Evolutionary conservation across 179 eudicot species (phyloP).

Genomic region (Heliamphora pulchella): DNA sequence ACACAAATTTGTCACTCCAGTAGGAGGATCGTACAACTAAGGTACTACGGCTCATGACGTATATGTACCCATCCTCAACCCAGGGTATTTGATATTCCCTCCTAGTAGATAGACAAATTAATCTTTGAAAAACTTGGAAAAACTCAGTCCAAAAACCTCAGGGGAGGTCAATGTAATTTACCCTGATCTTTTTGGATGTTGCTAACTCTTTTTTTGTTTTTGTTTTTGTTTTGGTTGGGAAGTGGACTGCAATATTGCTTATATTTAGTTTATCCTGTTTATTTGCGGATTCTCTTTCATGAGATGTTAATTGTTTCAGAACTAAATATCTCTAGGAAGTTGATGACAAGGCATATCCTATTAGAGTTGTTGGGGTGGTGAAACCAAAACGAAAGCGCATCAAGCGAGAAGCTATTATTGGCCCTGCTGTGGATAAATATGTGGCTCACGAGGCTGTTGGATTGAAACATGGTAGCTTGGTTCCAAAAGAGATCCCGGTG

Average conservation of each 20-base stretch:
- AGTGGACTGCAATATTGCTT: background rate
- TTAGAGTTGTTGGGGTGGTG: conserved; percentile 14
- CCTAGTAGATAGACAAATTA: no score
- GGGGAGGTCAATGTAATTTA: no score
- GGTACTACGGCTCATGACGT: no score
- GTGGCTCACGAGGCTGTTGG: conserved; percentile 97
- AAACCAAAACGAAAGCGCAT: conserved; percentile 47
- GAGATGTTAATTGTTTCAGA: background rate
- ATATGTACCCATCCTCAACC: no score
- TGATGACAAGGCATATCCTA: conserved; percentile 23
- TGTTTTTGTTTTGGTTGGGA: background rate
- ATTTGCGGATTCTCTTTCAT: background rate
- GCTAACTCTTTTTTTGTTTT: background rate
- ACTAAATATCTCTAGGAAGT: conserved; percentile 29
- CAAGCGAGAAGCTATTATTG: conserved; percentile 69
- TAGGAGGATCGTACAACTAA: no score
- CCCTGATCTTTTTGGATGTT: no score
- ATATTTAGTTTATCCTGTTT: background rate
- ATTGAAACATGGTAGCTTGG: conserved; percentile 59
- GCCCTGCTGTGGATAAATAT: conserved; percentile 81
- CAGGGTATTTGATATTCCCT: no score
- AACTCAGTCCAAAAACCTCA: no score
- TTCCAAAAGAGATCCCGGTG: conserved; percentile 73
- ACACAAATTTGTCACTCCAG: no score
- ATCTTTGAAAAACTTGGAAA: no score